Evolutionary conservation across 192 early-diverging fungal species (phyloP), one percentile per base, ranked within the genome.

Genomic region (Obelidium mucronatum): DNA sequence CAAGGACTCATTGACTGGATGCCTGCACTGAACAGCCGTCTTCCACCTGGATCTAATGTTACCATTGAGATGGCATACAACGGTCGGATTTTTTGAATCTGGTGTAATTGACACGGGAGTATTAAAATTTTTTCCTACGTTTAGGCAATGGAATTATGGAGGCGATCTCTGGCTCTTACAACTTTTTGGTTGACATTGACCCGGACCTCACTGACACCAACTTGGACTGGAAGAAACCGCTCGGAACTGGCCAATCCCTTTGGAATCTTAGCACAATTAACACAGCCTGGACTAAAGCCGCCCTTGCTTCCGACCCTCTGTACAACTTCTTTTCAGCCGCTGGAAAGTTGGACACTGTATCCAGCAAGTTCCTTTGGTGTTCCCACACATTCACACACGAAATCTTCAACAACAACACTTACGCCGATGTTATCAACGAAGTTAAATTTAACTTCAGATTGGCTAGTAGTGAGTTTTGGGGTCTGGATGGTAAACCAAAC

Each of bases 101-200:
- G 11, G 11, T 62, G 13, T 26, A 15, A 31, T 31, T 31, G 19
- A 15, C 60, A 15, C n/a, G 17, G 13, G 13, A 15, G 51, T 52
- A 13, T 52, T 13, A 52, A 52, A n/a, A 52, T n/a, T n/a, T n/a
- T n/a, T n/a, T n/a, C n/a, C 51, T 67, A 5, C 37, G 15, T 15
- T 40, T 26, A 67, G 65, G 31, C 35, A 86, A 83, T 36, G 83
- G 83, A 44, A 44, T 86, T 22, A 34, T 85, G 30, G 65, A 76
- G 30, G 31, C 30, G 26, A n/a, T 48, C 44, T 54, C 35, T 31
- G 33, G 6, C 13, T 48, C 39, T 28, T 11, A 39, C 17, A 34
- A 63, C 31, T 60, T 13, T 22, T 24, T 30, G 6, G 19, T 78
- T 52, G 63, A 44, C 26, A 26, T 56, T 19, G 40, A 84, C 56